Evolutionary conservation across 1,139 yeast species (phyloP), one percentile per base, ranked within the genome.

Genomic region (Lodderomyces metapsilosis): DNA sequence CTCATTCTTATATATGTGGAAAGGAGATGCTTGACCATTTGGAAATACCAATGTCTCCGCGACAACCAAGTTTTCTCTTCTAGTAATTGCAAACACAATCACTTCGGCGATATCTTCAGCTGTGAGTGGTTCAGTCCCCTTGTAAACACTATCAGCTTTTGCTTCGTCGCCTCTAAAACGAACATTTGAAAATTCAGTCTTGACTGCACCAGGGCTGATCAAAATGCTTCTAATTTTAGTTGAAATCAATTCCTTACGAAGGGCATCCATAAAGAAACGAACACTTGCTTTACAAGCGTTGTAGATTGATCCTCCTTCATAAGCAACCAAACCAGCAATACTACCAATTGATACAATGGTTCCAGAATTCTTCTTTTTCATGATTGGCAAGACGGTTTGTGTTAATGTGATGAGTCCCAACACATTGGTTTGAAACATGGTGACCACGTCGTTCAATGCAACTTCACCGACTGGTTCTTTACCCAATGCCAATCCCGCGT

Each of bases 401-500:
- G 94, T 85, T 51, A 86, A 61, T 20, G 79, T 74, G 48, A 86
- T 81, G 53, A 85, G 66, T 1, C 92, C 95, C 39, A 83, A 51
- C 2, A 86, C 91, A 56, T 86, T 86, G 43, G 94, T 86, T 50
- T 77, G 72, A 56, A 82, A 73, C 84, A 84, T 83, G 30, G 76
- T 78, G 39, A 73, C 71, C 38, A 86, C 69, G 51, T 85, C 92
- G 2, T 63, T 61, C 21, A 67, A 66, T 2, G 61, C 56, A 43
- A 85, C 74, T 2, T 66, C 67, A 11, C 92, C 94, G 22, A 86
- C 86, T 33, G 63, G 58, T 24, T 78, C 89, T 37, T 66, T 65
- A 20, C 95, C 95, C 38, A 79, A 66, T 1, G 92, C 95, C 62
- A 83, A 76, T 32, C 95, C 95, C 6, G 95, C 94, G 58, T 87